Conservation (phyloP, 2,329 filamentous ascomycete genomes). For the Aspergillus novofumigatus region DNA sequence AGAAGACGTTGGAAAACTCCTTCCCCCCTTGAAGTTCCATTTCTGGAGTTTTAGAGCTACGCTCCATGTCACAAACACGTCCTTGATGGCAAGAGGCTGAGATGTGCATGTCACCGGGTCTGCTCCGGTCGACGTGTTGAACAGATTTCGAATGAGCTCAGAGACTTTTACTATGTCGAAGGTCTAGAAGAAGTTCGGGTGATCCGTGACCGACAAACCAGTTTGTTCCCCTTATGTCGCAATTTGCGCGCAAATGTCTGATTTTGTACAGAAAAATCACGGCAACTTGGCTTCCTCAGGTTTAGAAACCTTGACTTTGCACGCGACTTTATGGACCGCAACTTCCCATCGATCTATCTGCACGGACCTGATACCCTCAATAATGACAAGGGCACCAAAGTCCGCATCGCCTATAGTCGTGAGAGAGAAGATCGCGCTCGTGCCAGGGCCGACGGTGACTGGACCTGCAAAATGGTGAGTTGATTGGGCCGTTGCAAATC, state of each 20-base stretch:
- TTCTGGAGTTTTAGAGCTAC: slow-evolving; percentile 12
- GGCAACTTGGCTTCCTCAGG: slow-evolving; percentile 54
- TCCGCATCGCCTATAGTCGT: slow-evolving; percentile 51
- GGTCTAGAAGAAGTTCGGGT: slow-evolving; percentile 55
- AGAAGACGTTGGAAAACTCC: slow-evolving; percentile 47
- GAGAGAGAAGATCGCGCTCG: slow-evolving; percentile 50
- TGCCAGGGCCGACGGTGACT: slow-evolving; percentile 50
- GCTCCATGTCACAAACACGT: slow-evolving; percentile 14
- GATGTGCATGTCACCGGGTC: slow-evolving; percentile 33
- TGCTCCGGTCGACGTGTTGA: slow-evolving; percentile 31
- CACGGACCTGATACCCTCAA: slow-evolving; percentile 42
- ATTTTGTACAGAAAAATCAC: slow-evolving; percentile 45
- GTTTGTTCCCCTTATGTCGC: slow-evolving; percentile 31
- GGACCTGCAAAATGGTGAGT: slow-evolving; percentile 52
- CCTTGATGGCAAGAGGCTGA: slow-evolving; percentile 37
- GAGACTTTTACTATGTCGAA: slow-evolving; percentile 48
- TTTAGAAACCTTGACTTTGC: slow-evolving; percentile 49
- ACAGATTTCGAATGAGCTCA: slow-evolving; percentile 56
- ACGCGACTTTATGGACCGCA: slow-evolving; percentile 50
- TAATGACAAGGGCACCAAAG: slow-evolving; percentile 40
- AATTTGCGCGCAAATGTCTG: slow-evolving; percentile 3
- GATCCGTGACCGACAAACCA: slow-evolving; percentile 56
- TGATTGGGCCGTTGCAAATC: not conserved
- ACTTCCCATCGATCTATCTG: slow-evolving; percentile 49
- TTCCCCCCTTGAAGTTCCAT: slow-evolving; percentile 19